Conservation (phyloP, 2,329 filamentous ascomycete species). For the Talaromyces sp. region DNA sequence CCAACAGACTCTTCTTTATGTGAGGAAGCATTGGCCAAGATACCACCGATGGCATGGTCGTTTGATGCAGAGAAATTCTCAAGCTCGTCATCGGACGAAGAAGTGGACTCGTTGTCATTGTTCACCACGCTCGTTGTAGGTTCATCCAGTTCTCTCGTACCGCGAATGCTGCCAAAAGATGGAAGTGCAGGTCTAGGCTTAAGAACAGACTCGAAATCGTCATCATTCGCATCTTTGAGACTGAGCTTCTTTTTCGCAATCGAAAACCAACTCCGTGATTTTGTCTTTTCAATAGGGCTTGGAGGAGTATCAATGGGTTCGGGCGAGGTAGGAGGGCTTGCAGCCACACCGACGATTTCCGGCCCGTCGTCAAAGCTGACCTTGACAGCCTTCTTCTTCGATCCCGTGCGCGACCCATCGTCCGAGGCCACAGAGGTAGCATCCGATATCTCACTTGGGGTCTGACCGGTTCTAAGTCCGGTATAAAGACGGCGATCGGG, state of each 20-base stretch:
- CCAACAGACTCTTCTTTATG: neutral
- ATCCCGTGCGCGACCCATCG: constrained; percentile 33
- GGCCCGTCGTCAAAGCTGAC: constrained; percentile 66
- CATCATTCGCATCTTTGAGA: constrained; percentile 28
- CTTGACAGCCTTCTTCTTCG: constrained; percentile 50
- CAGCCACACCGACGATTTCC: constrained; percentile 42
- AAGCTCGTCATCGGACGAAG: constrained; percentile 44
- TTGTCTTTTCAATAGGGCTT: constrained; percentile 30
- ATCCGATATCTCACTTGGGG: constrained; percentile 53
- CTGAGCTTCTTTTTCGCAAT: constrained; percentile 28
- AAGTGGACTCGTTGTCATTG: constrained; percentile 26
- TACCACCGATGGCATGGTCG: constrained; percentile 47
- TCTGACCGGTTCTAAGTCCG: constrained; percentile 21
- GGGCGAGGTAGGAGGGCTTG: constrained; percentile 36
- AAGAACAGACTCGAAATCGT: constrained; percentile 52
- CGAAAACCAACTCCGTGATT: constrained; percentile 31
- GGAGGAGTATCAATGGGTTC: constrained; percentile 27
- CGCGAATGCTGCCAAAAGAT: constrained; percentile 58
- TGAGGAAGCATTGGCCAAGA: constrained; percentile 39
- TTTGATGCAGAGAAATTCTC: constrained; percentile 38
- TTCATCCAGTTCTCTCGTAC: constrained; percentile 24
- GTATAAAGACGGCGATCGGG: constrained; percentile 24
- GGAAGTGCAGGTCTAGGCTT: constrained; percentile 56
- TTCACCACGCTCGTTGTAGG: constrained; percentile 15
- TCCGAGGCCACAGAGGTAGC: constrained; percentile 46